phyloP scores from a whole-genome alignment of 2,329 filamentous ascomycete genomes.

The Pseudocercospora cruenta region DNA sequence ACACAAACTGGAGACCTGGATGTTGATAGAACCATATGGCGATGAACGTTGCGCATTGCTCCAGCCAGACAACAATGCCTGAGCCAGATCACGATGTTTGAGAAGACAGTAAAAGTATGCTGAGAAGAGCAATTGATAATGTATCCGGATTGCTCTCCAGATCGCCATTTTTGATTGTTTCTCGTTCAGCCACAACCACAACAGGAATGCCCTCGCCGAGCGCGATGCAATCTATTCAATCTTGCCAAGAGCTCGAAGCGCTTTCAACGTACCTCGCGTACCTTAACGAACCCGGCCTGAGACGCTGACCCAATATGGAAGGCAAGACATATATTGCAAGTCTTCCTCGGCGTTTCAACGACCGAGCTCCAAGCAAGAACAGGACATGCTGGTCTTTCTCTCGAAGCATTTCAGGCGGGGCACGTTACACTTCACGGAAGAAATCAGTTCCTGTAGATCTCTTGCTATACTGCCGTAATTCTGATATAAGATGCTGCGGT shows the following conservation, averaged over 20 bases:
- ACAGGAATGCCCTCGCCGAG: not conserved
- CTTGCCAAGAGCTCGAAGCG: not conserved
- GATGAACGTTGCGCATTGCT: not conserved
- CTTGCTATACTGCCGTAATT: not conserved
- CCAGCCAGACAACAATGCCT: not conserved
- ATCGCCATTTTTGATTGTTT: not conserved
- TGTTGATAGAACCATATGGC: not conserved
- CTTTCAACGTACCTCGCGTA: not conserved
- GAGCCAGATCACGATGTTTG: not conserved
- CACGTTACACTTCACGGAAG: not conserved
- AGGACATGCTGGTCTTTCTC: not conserved
- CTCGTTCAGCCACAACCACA: not conserved
- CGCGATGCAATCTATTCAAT: not conserved
- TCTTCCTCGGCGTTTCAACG: not conserved
- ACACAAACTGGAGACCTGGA: not conserved
- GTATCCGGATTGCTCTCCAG: not conserved
- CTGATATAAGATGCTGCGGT: not conserved
- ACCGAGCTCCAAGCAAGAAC: not conserved
- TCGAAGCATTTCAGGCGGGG: not conserved
- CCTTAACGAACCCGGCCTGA: not conserved
- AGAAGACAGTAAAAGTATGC: not conserved
- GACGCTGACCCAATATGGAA: not conserved
- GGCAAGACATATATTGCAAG: not conserved
- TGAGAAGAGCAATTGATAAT: not conserved
- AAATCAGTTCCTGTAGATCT: not conserved